Base-by-base conservation (phyloP, 169 alveolate species). In the Plasmodium knowlesi region DNA sequence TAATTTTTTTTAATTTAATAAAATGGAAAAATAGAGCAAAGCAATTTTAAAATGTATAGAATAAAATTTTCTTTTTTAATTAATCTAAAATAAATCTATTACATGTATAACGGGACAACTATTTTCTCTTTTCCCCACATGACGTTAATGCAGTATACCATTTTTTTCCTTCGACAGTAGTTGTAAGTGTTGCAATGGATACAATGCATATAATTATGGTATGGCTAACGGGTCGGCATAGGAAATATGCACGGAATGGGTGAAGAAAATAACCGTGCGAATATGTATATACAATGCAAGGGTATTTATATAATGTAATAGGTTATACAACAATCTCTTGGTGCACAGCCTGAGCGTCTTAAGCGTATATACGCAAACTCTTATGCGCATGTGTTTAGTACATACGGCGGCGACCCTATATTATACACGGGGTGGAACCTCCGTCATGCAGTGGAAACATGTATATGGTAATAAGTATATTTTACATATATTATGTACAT, bases 31-130 rank as follows among this genome's bases (percentile, higher is more conserved):
- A 67, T 67, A 6, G 9, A 25, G 76, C n/a, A 28, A 22, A 25
- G 37, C 14, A 67, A 25, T 22, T 67, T 25, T 67, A 25, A 61
- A 67, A 67, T 67, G 37, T 67, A 67, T 67, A 67, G 76, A 67
- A 67, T 67, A 67, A 9, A 67, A 22, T 67, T 67, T 67, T 67
- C 30, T 5, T 25, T 67, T 67, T 22, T 67, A 67, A 67, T 67
- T 67, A 67, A 67, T 67, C 76, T 67, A 67, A 67, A 67, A 67
- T 39, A 39, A 67, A 67, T 67, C 76, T 67, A 67, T 67, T 19
- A 67, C 76, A 19, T 67, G 37, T 67, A 67, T 67, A 67, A 19
- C 19, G 41, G 14, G 37, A 67, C 76, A 67, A 67, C 76, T 67
- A 67, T 67, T 67, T 67, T 22, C 37, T 28, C 37, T 67, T 19